These are phyloP conservation scores for Penicillium sp. DNA, from an alignment of 2,329 filamentous ascomycete species.

Conservation along the genomic window DNA sequence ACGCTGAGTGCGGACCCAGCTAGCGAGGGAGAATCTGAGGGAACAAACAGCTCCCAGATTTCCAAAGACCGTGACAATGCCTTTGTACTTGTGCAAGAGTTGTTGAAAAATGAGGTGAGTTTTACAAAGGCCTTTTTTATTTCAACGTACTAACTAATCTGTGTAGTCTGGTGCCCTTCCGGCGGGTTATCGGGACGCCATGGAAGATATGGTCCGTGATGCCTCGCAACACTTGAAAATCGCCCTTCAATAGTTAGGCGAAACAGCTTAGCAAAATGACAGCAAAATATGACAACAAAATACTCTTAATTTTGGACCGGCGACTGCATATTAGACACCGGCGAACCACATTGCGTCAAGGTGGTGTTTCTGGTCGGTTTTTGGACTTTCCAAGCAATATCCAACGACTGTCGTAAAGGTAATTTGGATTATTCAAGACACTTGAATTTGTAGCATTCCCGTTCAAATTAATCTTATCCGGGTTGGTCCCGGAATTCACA, in stretches of 20 bases:
- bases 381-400: too few relatives aligned
- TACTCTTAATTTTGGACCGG: not conserved
- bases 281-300: too few relatives aligned
- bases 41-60: conserved; percentile 25
- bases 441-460: too few relatives aligned
- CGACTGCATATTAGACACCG: not conserved
- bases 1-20: conserved; percentile 24
- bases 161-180: conserved; percentile 30
- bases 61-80: conserved; percentile 42
- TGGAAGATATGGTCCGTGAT: conserved; percentile 30
- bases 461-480: too few relatives aligned
- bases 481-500: too few relatives aligned
- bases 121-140: not conserved
- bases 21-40: conserved; percentile 13
- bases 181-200: conserved; percentile 21
- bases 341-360: not conserved
- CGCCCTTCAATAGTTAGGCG: not conserved
- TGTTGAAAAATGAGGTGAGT: conserved; percentile 40
- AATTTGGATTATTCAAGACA: too few relatives aligned
- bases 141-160: conserved; percentile 5
- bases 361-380: not conserved
- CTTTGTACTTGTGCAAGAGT: conserved; percentile 37
- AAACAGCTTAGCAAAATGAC: not conserved
- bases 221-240: conserved; percentile 20
- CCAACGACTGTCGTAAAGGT: too few relatives aligned